Evolutionary conservation across 495 filamentous ascomycete genomes (phyloP), one percentile per base, ranked within the genome.

Genomic region (Penicillium samsonianum): DNA sequence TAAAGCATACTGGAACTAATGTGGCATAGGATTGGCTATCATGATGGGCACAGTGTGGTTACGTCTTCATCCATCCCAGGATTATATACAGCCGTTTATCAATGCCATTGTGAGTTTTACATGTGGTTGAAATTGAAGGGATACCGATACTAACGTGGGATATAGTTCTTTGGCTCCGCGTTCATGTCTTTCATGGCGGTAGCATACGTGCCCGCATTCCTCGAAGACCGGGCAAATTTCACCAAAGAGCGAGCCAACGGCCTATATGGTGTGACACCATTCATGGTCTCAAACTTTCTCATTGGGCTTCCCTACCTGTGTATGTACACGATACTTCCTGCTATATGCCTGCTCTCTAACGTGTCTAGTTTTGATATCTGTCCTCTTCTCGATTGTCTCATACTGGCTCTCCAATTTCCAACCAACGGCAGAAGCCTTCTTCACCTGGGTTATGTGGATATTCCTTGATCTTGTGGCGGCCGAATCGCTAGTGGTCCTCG

Each of bases 151-250:
- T 57, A 23, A 53, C 53, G 58, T 53, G 43, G 25, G 28, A 19
- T 14, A 10, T 37, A 79, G 73, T 87, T 90, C 82, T 92, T 90
- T 68, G 89, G 90, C 16, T 84, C 80, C 0, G 90, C 90, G 0
- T 94, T 94, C 76, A 91, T 94, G 88, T 89, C 85, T 35, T 94
- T 94, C 79, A 94, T 94, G 90, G 90, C 90, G 1, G 87, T 90
- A 0, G 90, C 90, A 7, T 93, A 92, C 66, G 85, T 90, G 8
- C 90, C 90, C 0, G 80, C 87, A n/a, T 94, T 82, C 75, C 77
- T 94, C 11, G 90, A 94, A 72, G 90, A 94, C 65, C 83, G 84
- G 43, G 76, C 82, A 4, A 86, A 82, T 0, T 94, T 83, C 65
- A 67, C 81, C 73, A 92, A 92, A 72, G 90, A 94, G 60, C 82